A percentile compares a stretch with the other conserved stretches of the same genome.
Conservation (phyloP, 768 basidiomycete species). For the Punctularia strigosozonata region DNA sequence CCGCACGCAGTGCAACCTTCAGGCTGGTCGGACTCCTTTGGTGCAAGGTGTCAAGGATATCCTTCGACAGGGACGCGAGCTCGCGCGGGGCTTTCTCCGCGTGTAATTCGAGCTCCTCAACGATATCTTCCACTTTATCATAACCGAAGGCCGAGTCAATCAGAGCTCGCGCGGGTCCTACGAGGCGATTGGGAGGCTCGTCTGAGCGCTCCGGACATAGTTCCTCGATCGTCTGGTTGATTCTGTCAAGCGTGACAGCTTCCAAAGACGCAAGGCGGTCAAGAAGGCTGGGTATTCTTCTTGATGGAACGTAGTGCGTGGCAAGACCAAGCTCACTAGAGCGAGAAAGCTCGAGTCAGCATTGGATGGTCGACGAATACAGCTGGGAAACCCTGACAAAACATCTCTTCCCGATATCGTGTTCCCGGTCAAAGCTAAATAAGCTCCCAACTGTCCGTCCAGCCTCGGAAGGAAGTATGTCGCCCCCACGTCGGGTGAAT, state of each 20-base stretch:
- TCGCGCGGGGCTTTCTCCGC: slow-evolving; percentile 24
- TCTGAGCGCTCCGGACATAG: slow-evolving; percentile 42
- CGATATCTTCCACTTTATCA: slow-evolving; percentile 58
- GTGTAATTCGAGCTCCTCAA: slow-evolving; percentile 37
- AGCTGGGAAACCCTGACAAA: slow-evolving; percentile 45
- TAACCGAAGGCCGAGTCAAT: slow-evolving; percentile 73
- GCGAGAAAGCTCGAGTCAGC: slow-evolving; percentile 5
- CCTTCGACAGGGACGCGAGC: slow-evolving; percentile 62
- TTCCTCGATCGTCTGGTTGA: slow-evolving; percentile 64
- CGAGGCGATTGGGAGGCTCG: slow-evolving; percentile 41
- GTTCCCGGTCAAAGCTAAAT: slow-evolving; percentile 77
- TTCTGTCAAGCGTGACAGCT: slow-evolving; percentile 32
- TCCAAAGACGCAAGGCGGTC: slow-evolving; percentile 52
- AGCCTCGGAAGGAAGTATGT: slow-evolving; percentile 81
- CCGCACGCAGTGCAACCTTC: slow-evolving; percentile 75
- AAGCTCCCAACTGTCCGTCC: slow-evolving; percentile 91
- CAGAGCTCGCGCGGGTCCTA: slow-evolving; percentile 56
- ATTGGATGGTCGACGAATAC: not conserved
- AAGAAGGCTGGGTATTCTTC: slow-evolving; percentile 60
- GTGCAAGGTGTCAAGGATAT: slow-evolving; percentile 51
- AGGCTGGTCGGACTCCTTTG: slow-evolving; percentile 85
- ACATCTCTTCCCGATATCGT: slow-evolving; percentile 67
- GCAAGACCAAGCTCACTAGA: slow-evolving; percentile 92
- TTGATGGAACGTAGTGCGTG: slow-evolving; percentile 82
- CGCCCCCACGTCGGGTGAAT: slow-evolving; percentile 87